Percentiles rank a stretch among this genome's conserved stretches.
Evolutionary conservation across 2,329 filamentous ascomycete genomes (phyloP).

Genomic region (Plenodomus biglobosus): DNA sequence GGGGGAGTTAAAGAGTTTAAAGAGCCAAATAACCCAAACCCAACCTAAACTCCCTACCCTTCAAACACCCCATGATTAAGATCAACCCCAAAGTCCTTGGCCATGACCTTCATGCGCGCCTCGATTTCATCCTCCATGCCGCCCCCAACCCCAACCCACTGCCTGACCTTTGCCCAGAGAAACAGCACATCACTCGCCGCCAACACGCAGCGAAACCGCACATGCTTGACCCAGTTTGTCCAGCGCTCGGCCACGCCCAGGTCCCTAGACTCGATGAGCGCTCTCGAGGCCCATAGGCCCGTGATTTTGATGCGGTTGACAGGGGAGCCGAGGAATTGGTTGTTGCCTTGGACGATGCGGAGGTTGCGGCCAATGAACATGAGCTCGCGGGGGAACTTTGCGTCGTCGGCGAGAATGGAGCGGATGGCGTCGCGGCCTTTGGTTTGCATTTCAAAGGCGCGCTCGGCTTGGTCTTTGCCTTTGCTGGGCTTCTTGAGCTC

Average conservation of each 20-base stretch:
- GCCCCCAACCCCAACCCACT: slow-evolving; percentile 72
- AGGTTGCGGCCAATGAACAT: slow-evolving; percentile 91
- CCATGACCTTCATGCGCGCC: slow-evolving; percentile 80
- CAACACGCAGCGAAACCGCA: slow-evolving; percentile 80
- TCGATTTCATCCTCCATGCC: slow-evolving; percentile 97
- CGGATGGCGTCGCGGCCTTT: slow-evolving; percentile 72
- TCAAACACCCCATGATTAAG: slow-evolving; percentile 87
- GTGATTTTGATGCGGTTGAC: slow-evolving; percentile 94
- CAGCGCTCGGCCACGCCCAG: slow-evolving; percentile 64
- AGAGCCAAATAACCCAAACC: too few relatives aligned
- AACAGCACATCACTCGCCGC: slow-evolving; percentile 78
- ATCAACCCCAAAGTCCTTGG: slow-evolving; percentile 88
- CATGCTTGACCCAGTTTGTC: slow-evolving; percentile 71
- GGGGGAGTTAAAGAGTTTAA: too few relatives aligned
- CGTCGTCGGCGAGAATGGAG: slow-evolving; percentile 79
- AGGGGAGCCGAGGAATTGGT: slow-evolving; percentile 84
- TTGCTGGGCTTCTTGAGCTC: slow-evolving; percentile 57
- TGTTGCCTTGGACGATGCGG: slow-evolving; percentile 90
- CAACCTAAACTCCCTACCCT: slow-evolving; percentile 54
- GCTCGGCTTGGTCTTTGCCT: slow-evolving; percentile 58
- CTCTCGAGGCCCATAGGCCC: slow-evolving; percentile 82
- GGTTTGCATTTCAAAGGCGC: slow-evolving; percentile 78
- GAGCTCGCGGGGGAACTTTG: slow-evolving; percentile 85
- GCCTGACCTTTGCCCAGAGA: slow-evolving; percentile 75
- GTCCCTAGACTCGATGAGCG: slow-evolving; percentile 73